Evolutionary conservation across 345 rosid genomes (phyloP).

Genomic region (Erucastrum elatum): DNA sequence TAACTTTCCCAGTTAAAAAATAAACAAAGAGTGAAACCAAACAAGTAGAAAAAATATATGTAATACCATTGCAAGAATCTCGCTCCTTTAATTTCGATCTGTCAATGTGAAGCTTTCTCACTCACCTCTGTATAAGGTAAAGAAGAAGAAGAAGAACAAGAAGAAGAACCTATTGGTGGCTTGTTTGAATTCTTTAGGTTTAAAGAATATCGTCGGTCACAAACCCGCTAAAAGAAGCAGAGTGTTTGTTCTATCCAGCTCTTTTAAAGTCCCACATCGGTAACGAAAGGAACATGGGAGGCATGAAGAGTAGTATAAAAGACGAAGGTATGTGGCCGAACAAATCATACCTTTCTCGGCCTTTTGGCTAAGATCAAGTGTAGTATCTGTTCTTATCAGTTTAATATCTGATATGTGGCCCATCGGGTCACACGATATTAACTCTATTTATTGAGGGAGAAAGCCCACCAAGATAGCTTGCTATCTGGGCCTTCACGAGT

Average conservation of each 20-base stretch:
- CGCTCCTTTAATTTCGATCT: neutral
- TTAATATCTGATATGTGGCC: slow-evolving; percentile 62
- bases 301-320: neutral
- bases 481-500: slow-evolving; percentile 12
- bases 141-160: neutral
- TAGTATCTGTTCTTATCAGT: slow-evolving; percentile 69
- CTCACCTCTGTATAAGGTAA: neutral
- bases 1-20: neutral
- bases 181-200: neutral
- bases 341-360: slow-evolving; percentile 60
- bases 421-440: slow-evolving; percentile 40
- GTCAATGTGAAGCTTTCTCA: neutral
- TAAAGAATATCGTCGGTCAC: neutral
- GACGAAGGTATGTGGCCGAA: fast-evolving
- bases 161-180: neutral
- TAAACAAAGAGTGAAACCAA: neutral
- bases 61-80: neutral
- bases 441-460: slow-evolving; percentile 30
- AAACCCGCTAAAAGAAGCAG: neutral
- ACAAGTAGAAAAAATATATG: no score
- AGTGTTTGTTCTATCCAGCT: neutral
- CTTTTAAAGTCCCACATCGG: slow-evolving; percentile 26
- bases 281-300: neutral
- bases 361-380: slow-evolving; percentile 75
- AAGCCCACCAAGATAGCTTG: slow-evolving; percentile 22